Percentiles rank a stretch among this genome's conserved stretches.
Conservation (phyloP, 1,139 yeast species). For the Arxiozyma heterogenica region DNA sequence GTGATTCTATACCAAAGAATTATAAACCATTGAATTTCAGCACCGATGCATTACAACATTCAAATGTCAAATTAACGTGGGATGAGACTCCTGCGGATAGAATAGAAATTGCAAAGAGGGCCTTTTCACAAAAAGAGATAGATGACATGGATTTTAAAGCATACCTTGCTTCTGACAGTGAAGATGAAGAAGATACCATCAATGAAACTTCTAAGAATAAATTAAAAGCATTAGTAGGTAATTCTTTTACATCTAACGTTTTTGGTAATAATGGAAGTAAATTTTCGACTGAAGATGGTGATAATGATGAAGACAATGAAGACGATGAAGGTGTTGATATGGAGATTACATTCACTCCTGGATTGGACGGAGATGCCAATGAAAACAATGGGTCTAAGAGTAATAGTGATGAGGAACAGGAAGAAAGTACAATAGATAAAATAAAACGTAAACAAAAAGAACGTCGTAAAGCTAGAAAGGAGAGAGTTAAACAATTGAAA, state of each 20-base stretch:
- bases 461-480: slow-evolving; percentile 74
- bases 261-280: not conserved
- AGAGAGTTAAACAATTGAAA: slow-evolving; percentile 53
- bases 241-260: slow-evolving; percentile 32
- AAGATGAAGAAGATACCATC: slow-evolving; percentile 42
- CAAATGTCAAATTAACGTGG: slow-evolving; percentile 91
- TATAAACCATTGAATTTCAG: slow-evolving; percentile 80
- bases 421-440: slow-evolving; percentile 73
- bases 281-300: slow-evolving; percentile 11
- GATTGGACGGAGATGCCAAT: slow-evolving; percentile 43
- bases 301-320: slow-evolving; percentile 30
- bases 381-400: slow-evolving; percentile 14
- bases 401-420: slow-evolving; percentile 36
- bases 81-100: slow-evolving; percentile 96
- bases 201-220: slow-evolving; percentile 42
- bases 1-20: slow-evolving; percentile 61
- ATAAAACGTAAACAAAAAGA: slow-evolving; percentile 87
- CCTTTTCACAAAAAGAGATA: slow-evolving; percentile 80
- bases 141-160: slow-evolving; percentile 97
- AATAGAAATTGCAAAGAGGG: slow-evolving; percentile 64
- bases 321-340: slow-evolving; percentile 71
- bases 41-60: slow-evolving; percentile 89
- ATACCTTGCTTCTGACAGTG: slow-evolving; percentile 84
- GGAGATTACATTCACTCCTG: slow-evolving; percentile 95
- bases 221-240: slow-evolving; percentile 55